A percentile compares a stretch with the other conserved stretches of the same genome.
phyloP scores from a whole-genome alignment of 805 yeast species.

The Kockiozyma suomiensis region DNA sequence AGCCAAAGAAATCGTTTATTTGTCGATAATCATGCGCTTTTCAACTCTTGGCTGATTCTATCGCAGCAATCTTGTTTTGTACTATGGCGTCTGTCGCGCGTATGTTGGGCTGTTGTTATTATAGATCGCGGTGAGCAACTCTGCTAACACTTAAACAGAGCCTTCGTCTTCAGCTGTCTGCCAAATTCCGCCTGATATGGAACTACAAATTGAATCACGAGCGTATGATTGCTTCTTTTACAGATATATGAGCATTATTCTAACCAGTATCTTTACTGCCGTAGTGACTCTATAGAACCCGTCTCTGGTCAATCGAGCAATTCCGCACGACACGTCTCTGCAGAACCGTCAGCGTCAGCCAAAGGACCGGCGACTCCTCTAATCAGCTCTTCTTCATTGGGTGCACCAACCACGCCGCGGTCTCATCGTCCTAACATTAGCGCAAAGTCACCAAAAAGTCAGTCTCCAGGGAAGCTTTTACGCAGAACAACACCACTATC shows the following conservation, averaged over 20 bases:
- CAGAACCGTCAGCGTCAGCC: too few species aligned
- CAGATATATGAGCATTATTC: too few species aligned
- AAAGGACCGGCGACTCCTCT: not conserved
- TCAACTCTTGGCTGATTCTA: not conserved
- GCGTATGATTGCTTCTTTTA: not conserved
- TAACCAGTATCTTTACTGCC: too few species aligned
- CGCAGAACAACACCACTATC: not conserved
- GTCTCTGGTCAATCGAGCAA: not conserved
- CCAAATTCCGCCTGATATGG: not conserved
- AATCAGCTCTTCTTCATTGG: not conserved
- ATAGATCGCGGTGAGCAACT: not conserved
- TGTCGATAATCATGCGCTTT: not conserved
- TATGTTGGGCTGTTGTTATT: not conserved
- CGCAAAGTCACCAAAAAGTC: not conserved
- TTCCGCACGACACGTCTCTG: not conserved
- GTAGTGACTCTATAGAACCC: too few species aligned
- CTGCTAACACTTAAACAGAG: not conserved
- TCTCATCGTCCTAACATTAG: not conserved
- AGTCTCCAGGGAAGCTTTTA: not conserved
- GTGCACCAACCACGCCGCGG: slow-evolving; percentile 1
- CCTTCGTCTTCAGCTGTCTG: not conserved
- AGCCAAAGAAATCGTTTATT: not conserved
- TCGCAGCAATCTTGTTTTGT: not conserved
- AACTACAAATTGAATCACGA: not conserved
- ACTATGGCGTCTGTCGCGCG: slow-evolving; percentile 4